Percentiles rank a stretch among this genome's conserved stretches.
Conservation (phyloP, 768 basidiomycete genomes). For the Mycena galericulata region DNA sequence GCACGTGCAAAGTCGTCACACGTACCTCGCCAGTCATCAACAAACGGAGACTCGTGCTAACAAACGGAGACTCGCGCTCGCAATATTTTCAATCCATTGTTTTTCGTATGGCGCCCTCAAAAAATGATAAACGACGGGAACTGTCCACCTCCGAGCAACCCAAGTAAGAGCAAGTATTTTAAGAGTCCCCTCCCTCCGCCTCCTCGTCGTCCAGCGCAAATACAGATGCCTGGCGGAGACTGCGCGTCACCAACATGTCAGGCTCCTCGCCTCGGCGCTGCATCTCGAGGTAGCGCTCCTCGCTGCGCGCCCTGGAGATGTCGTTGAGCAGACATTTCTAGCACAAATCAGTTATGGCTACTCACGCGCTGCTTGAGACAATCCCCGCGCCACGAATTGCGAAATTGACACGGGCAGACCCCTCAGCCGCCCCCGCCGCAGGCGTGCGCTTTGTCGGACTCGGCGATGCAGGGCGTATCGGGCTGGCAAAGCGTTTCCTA, state of each 20-base stretch:
- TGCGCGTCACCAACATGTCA: not conserved
- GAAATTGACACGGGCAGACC: not conserved
- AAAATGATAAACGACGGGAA: not conserved
- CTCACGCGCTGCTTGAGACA: slow-evolving; percentile 15
- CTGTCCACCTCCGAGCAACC: not conserved
- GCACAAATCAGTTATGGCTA: not conserved
- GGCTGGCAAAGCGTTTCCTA: not conserved
- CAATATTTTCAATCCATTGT: no score
- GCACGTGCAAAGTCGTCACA: not conserved
- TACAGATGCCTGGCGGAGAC: not conserved
- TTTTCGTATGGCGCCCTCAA: no score
- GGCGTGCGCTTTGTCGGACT: not conserved
- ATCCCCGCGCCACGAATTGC: slow-evolving; percentile 1
- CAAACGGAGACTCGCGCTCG: no score
- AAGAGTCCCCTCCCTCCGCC: not conserved
- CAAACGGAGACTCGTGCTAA: no score
- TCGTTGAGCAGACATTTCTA: not conserved
- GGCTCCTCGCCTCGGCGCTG: slow-evolving; percentile 13
- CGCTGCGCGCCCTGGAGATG: not conserved
- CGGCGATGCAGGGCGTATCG: not conserved
- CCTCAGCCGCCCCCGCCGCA: not conserved
- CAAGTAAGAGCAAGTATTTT: not conserved
- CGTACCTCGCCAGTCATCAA: no score
- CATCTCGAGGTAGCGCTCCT: not conserved
- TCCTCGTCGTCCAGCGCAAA: slow-evolving; percentile 4